Conservation (phyloP, 306 rosid genomes). For the Arachis hypogaea region DNA sequence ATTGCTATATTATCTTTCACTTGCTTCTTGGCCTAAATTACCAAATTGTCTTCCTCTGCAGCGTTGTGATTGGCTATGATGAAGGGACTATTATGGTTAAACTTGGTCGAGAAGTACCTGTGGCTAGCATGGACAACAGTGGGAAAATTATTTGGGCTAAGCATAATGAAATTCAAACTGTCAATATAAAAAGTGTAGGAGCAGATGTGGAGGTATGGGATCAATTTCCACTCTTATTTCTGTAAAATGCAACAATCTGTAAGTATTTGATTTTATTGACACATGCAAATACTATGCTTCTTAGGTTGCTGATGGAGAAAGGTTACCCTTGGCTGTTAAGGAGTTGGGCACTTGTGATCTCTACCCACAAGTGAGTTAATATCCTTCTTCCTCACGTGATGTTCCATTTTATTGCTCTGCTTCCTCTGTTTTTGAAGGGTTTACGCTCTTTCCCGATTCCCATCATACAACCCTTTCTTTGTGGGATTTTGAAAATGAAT, state of each 20-base stretch:
- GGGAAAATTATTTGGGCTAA: conserved; percentile 99
- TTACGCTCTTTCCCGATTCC: conserved; percentile 27
- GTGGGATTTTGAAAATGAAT: conserved; percentile 24
- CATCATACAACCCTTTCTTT: conserved; percentile 10
- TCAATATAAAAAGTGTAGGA: conserved; percentile 90
- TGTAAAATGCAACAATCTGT: conserved; percentile 23
- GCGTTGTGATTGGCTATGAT: conserved; percentile 97
- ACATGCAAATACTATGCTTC: conserved; percentile 39
- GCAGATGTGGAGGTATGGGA: conserved; percentile 86
- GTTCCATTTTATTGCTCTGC: conserved; percentile 27
- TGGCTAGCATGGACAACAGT: conserved; percentile 97
- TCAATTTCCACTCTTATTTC: conserved; percentile 29
- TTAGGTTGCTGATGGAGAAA: conserved; percentile 96
- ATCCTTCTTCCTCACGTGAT: conserved; percentile 33
- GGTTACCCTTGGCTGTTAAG: conserved; percentile 95
- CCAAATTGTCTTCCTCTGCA: conserved; percentile 36
- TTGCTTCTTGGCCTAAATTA: conserved; percentile 16
- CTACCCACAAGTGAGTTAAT: conserved; percentile 84
- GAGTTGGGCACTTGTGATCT: conserved; percentile 99
- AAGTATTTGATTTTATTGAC: conserved; percentile 28
- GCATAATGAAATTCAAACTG: conserved; percentile 97
- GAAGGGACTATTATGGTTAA: conserved; percentile 98
- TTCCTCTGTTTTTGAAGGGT: conserved; percentile 19
- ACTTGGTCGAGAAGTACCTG: conserved; percentile 99
- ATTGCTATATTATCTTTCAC: conserved; percentile 15